phyloP scores from a whole-genome alignment of 2,329 filamentous ascomycete species.

The Fusarium piperis region DNA sequence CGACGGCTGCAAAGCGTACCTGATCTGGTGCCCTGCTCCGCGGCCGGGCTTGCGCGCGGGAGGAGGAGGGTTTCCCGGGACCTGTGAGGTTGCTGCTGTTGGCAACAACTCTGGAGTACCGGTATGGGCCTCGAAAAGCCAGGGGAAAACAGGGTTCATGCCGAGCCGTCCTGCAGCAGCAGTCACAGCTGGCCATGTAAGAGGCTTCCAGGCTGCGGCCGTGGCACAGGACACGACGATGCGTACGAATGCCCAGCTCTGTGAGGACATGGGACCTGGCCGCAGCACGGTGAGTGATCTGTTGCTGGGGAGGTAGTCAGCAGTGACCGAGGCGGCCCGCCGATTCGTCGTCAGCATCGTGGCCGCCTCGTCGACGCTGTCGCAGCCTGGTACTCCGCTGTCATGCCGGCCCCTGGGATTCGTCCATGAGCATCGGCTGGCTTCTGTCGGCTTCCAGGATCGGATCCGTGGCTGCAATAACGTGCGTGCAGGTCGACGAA shows the following conservation, averaged over 20 bases:
- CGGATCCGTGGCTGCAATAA: slow-evolving; percentile 4
- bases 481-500: slow-evolving; percentile 5
- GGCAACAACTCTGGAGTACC: not conserved
- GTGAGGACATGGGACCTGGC: slow-evolving; percentile 1
- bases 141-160: not conserved
- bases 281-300: not conserved
- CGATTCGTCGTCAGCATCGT: slow-evolving; percentile 27
- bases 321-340: not conserved
- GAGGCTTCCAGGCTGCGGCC: not conserved
- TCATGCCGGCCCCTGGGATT: slow-evolving; percentile 5
- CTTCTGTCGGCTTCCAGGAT: slow-evolving; percentile 23
- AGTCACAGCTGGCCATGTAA: not conserved
- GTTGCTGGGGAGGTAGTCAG: not conserved
- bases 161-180: not conserved
- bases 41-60: not conserved
- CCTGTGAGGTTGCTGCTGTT: not conserved
- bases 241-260: slow-evolving; percentile 5
- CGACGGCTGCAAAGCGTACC: not conserved
- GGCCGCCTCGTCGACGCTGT: not conserved
- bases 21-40: not conserved
- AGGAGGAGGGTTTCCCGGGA: not conserved
- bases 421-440: slow-evolving; percentile 14
- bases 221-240: not conserved
- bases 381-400: slow-evolving; percentile 15
- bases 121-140: not conserved